Evolutionary conservation across 768 basidiomycete genomes (phyloP), one percentile per base, ranked within the genome.

Genomic region (Mrakia gelida): DNA sequence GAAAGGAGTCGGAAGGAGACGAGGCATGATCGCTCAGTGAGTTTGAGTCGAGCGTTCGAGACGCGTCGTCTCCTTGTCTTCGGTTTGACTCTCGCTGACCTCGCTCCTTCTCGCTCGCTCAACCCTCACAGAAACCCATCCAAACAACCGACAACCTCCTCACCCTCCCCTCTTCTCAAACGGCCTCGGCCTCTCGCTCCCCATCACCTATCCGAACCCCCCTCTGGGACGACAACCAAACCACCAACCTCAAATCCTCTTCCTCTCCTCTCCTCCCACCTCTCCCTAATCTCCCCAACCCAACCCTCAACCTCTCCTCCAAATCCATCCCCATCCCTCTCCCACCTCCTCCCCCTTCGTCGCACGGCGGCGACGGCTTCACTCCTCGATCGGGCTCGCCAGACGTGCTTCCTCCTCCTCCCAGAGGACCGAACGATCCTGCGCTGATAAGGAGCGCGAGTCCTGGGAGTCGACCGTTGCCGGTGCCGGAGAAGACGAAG

Each of bases 1-100:
- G 73, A 79, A 21, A 62, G 78, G 34, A 79, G 78, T 43, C 32
- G 73, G 26, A 79, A 75, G 28, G 78, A 79, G 73, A 79, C 78
- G 16, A 34, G 78, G 28, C 78, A 79, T 49, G 73, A 79, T 38
- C 78, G 78, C 16, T 79, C 65, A 18, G 76, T 73, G 21, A 59
- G 59, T 76, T 23, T 43, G 18, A 21, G 9, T 52, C 49, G 16
- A 18, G 16, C 15, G 9, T 5, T 52, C 15, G 9, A 10, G 49
- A 52, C 49, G 49, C 49, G 49, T 52, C 49, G 49, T 49, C 15
- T 49, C 15, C 45, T 6, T 56, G 30, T 8, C 41, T 18, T 11
- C 30, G 2, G 45, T 45, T 52, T 43, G 8, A 8, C 28, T 73
- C 56, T 23, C 71, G 28, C 49, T 34, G 32, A 59, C 59, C n/a